These are phyloP conservation scores for Sphagnum contortum DNA, from an alignment of 225 moss, liverwort and hornwort species.

Conservation along the genomic window DNA sequence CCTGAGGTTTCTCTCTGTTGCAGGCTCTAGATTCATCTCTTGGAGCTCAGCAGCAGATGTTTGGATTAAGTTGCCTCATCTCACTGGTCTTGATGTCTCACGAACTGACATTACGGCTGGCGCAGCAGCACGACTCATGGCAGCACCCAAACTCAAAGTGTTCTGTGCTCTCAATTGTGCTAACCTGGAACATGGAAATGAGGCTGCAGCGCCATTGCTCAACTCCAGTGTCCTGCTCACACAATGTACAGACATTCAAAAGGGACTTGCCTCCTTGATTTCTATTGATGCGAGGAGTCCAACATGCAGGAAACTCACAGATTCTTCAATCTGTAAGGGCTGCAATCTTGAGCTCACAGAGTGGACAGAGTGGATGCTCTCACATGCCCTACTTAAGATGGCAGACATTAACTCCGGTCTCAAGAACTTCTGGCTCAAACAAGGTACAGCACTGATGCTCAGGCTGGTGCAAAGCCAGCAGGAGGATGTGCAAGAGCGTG, in stretches of 20 bases:
- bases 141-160: slow-evolving; percentile 58
- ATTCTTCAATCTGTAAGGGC: neutral
- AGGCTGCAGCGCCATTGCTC: slow-evolving; percentile 20
- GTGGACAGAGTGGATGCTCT: slow-evolving; percentile 87
- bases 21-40: slow-evolving; percentile 62
- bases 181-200: slow-evolving; percentile 60
- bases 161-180: slow-evolving; percentile 75
- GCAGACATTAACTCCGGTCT: slow-evolving; percentile 64
- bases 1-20: slow-evolving; percentile 73
- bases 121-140: slow-evolving; percentile 54
- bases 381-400: slow-evolving; percentile 69
- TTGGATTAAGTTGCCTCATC: slow-evolving; percentile 72
- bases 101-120: slow-evolving; percentile 67
- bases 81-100: slow-evolving; percentile 67
- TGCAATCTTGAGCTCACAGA: slow-evolving; percentile 28
- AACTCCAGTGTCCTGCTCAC: slow-evolving; percentile 52
- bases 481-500: slow-evolving; percentile 87
- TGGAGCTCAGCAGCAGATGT: slow-evolving; percentile 61
- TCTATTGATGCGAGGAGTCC: neutral
- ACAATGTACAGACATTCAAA: slow-evolving; percentile 69
- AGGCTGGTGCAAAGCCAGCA: slow-evolving; percentile 63
- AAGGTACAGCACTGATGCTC: slow-evolving; percentile 83
- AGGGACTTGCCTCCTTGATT: slow-evolving; percentile 42
- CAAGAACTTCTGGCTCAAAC: slow-evolving; percentile 78
- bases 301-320: too few relatives aligned